Percentiles rank a stretch among this genome's conserved stretches.
Conservation (phyloP, 306 rosid species). For the Cicer pinnatifidum region DNA sequence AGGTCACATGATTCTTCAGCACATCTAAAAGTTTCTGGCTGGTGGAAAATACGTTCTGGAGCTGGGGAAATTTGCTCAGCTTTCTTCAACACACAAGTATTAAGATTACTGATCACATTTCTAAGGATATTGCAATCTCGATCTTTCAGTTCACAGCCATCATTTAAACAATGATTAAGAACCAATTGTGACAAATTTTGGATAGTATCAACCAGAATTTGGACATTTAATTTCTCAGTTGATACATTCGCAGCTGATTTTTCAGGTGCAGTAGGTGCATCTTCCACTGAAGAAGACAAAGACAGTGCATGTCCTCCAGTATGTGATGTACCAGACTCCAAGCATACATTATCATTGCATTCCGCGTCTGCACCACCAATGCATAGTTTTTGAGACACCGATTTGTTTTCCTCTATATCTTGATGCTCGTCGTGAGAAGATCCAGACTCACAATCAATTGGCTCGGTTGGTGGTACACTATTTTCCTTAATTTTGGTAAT, state of each 20-base stretch:
- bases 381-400: slow-evolving; percentile 44
- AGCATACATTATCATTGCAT: slow-evolving; percentile 40
- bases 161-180: slow-evolving; percentile 57
- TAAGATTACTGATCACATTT: slow-evolving; percentile 63
- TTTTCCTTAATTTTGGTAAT: slow-evolving; percentile 44
- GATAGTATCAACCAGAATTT: slow-evolving; percentile 60
- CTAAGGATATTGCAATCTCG: slow-evolving; percentile 54
- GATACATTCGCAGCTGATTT: slow-evolving; percentile 43
- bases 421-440: slow-evolving; percentile 48
- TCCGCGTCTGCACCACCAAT: slow-evolving; percentile 43
- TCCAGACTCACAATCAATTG: slow-evolving; percentile 47
- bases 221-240: slow-evolving; percentile 55
- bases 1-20: slow-evolving; percentile 45
- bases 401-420: slow-evolving; percentile 44
- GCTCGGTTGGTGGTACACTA: slow-evolving; percentile 42
- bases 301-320: slow-evolving; percentile 39
- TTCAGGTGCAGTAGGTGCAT: slow-evolving; percentile 47
- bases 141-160: slow-evolving; percentile 54
- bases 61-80: slow-evolving; percentile 42
- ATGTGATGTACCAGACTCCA: slow-evolving; percentile 41
- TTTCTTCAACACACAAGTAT: slow-evolving; percentile 56
- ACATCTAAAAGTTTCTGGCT: slow-evolving; percentile 48
- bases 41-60: slow-evolving; percentile 47
- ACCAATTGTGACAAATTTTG: slow-evolving; percentile 70
- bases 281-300: slow-evolving; percentile 45